Conservation (phyloP, 202 grass and related monocot genomes). For the Bolboschoenoplectus hybrid region DNA sequence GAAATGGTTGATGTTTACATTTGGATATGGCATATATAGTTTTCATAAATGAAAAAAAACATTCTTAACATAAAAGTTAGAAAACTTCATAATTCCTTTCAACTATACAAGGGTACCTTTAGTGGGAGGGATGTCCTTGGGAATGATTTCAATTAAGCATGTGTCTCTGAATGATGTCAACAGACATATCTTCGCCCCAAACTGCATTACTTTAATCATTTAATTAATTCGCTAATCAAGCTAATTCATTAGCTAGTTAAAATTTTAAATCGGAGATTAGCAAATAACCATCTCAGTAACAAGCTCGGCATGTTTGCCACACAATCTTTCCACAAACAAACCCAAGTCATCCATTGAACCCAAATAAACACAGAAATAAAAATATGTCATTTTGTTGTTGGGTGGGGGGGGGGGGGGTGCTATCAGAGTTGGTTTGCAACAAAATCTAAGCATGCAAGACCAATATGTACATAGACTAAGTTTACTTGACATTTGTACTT, state of each 20-base stretch:
- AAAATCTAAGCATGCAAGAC: constrained; percentile 4
- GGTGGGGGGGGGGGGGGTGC: no score
- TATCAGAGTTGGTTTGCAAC: neutral
- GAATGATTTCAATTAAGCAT: constrained; percentile 90
- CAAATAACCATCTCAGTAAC: constrained; percentile 8
- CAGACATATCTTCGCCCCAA: constrained; percentile 87
- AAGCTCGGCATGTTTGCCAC: neutral
- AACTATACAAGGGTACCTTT: constrained; percentile 55
- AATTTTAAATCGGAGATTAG: constrained; percentile 17
- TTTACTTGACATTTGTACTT: constrained; percentile 17
- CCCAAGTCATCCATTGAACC: neutral
- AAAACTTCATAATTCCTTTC: neutral
- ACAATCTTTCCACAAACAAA: neutral
- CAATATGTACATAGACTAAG: neutral
- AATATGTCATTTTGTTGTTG: neutral
- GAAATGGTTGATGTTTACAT: neutral
- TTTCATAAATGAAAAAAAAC: neutral
- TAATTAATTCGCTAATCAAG: constrained; percentile 4
- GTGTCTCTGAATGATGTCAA: constrained; percentile 93
- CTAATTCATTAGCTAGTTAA: neutral
- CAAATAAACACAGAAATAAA: neutral
- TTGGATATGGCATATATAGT: neutral
- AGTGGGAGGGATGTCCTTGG: constrained; percentile 64
- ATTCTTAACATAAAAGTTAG: neutral
- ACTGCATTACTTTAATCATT: constrained; percentile 50